Conservation (phyloP, 768 basidiomycete genomes). For the Leucocoprinus leucothites region DNA sequence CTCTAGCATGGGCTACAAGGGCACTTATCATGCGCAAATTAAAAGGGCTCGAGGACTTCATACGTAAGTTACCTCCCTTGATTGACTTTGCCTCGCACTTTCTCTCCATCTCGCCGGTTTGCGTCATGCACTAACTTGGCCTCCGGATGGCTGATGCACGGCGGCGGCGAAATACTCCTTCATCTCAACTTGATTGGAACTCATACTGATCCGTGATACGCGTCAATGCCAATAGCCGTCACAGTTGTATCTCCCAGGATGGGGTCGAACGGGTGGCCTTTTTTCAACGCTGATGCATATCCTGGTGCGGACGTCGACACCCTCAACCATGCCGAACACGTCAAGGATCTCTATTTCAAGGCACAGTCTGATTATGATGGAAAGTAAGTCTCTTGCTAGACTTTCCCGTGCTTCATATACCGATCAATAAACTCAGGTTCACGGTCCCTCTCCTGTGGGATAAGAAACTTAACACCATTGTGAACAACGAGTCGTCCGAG, state of each 20-base stretch:
- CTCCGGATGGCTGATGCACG: too few species aligned
- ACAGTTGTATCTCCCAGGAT: constrained; percentile 84
- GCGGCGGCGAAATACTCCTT: too few species aligned
- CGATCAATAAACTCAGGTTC: constrained; percentile 42
- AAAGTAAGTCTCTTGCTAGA: constrained; percentile 36
- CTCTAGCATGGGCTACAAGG: constrained; percentile 87
- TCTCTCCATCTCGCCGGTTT: too few species aligned
- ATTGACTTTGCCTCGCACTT: neutral
- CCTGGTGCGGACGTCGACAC: constrained; percentile 78
- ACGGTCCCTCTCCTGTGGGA: constrained; percentile 94
- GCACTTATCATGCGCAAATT: constrained; percentile 86
- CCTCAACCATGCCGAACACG: constrained; percentile 59
- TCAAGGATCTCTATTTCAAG: constrained; percentile 84
- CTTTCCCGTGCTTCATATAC: neutral
- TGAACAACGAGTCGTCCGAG: constrained; percentile 95
- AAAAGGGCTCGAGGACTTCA: constrained; percentile 85
- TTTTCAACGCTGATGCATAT: constrained; percentile 64
- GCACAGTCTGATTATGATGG: constrained; percentile 71
- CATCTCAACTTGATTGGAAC: too few species aligned
- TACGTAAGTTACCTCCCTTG: constrained; percentile 51
- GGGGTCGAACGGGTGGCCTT: constrained; percentile 86
- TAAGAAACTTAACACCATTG: constrained; percentile 80
- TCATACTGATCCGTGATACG: constrained; percentile 8
- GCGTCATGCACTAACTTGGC: too few species aligned
- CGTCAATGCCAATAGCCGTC: constrained; percentile 45